A percentile compares a stretch with the other conserved stretches of the same genome.
Conservation (phyloP, 345 rosid genomes). For the Clausena lansium region DNA sequence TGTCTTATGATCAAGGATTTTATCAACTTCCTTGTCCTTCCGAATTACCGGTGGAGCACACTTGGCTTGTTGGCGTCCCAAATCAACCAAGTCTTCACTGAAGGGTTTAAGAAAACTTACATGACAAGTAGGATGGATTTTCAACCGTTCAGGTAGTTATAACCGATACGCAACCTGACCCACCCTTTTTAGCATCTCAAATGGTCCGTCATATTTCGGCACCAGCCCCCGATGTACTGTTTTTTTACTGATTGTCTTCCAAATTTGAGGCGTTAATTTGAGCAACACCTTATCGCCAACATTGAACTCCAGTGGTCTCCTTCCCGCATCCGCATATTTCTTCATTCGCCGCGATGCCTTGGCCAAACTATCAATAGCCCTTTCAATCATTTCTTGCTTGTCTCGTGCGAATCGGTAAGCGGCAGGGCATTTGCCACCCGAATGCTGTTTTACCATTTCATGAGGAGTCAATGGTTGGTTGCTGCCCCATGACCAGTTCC, state of each 20-base stretch:
- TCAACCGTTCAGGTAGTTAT: rapidly evolving
- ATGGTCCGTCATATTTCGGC: rapidly evolving
- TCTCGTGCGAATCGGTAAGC: no score
- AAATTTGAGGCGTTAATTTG: rapidly evolving
- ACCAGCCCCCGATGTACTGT: not conserved
- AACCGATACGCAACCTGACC: no score
- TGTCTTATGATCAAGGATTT: no score
- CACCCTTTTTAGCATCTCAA: not conserved
- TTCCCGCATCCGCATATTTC: rapidly evolving
- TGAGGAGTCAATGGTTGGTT: not conserved
- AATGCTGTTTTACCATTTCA: not conserved
- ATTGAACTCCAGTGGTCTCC: not conserved
- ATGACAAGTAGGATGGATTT: no score
- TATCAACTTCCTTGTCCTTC: no score
- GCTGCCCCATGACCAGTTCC: not conserved
- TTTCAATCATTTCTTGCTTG: no score
- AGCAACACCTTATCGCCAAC: not conserved
- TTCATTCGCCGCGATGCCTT: no score
- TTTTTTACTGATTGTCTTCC: not conserved
- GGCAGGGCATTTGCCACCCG: rapidly evolving
- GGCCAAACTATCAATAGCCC: no score
- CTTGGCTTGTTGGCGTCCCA: no score
- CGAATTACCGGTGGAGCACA: rapidly evolving
- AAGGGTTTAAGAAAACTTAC: no score
- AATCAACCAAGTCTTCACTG: no score